These are phyloP conservation scores for Eucalyptus regnans DNA, from an alignment of 345 rosid species.

Conservation along the genomic window DNA sequence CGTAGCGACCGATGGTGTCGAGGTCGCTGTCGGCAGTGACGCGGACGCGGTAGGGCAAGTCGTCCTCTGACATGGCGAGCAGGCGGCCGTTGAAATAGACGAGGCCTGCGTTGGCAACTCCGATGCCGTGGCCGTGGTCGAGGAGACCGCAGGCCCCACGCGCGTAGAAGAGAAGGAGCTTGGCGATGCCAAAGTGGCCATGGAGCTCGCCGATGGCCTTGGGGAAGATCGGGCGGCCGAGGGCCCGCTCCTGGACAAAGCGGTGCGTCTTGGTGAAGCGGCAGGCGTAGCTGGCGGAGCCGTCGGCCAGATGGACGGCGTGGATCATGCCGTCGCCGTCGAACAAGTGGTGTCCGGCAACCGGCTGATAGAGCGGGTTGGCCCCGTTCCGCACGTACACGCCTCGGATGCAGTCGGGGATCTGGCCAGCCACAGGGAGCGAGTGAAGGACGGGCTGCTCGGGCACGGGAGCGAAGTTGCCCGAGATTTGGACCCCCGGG, in stretches of 20 bases:
- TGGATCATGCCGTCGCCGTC: constrained; percentile 96
- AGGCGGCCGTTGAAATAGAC: constrained; percentile 61
- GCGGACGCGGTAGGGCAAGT: constrained; percentile 68
- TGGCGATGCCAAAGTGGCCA: constrained; percentile 79
- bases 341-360: constrained; percentile 81
- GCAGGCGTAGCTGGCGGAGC: constrained; percentile 63
- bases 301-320: constrained; percentile 43
- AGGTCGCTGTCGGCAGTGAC: constrained; percentile 53
- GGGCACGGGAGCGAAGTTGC: constrained; percentile 74
- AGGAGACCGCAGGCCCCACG: constrained; percentile 54
- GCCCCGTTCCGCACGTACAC: constrained; percentile 80
- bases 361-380: constrained; percentile 75
- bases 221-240: constrained; percentile 73
- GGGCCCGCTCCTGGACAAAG: constrained; percentile 46
- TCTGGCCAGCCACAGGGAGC: constrained; percentile 50
- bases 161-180: constrained; percentile 64
- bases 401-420: constrained; percentile 60
- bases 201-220: constrained; percentile 91
- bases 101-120: constrained; percentile 84
- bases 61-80: constrained; percentile 89
- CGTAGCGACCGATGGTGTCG: constrained; percentile 53
- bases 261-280: constrained; percentile 76
- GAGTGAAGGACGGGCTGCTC: constrained; percentile 41
- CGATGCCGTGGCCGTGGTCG: constrained; percentile 57
- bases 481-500: constrained; percentile 61